phyloP scores from a whole-genome alignment of 164 flowering plant genomes.

The Cinnamomum micranthum region DNA sequence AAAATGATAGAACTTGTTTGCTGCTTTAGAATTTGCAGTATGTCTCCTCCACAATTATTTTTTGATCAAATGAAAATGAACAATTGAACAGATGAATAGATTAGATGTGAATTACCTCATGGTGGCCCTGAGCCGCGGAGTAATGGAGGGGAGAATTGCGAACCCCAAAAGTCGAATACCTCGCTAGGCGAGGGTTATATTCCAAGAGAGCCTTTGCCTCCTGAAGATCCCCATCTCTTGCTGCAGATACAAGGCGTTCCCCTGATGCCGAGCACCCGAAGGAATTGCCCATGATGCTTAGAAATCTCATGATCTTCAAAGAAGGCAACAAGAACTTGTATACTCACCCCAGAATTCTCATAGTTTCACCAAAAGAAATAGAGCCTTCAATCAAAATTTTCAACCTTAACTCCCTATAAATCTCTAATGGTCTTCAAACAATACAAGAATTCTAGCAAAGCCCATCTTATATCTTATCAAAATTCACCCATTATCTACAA shows the following conservation, averaged over 20 bases:
- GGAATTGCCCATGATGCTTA: conserved; percentile 78
- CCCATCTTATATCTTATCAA: not conserved
- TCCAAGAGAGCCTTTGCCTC: conserved; percentile 92
- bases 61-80: not conserved
- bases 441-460: not conserved
- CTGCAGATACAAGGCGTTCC: conserved; percentile 92
- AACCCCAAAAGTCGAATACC: conserved; percentile 91
- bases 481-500: not conserved
- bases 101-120: conserved; percentile 56
- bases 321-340: not conserved
- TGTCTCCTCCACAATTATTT: not conserved
- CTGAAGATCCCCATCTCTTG: conserved; percentile 94
- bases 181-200: conserved; percentile 81
- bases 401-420: not conserved
- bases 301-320: conserved; percentile 39
- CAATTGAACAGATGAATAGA: not conserved
- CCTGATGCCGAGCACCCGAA: conserved; percentile 98
- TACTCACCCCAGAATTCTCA: not conserved
- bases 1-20: not conserved
- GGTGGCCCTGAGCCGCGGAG: conserved; percentile 93
- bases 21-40: not conserved
- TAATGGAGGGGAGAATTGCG: conserved; percentile 96
- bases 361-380: not conserved
- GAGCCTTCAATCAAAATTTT: not conserved
- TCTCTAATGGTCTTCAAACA: not conserved